These are phyloP conservation scores for Tillandsia leiboldiana DNA, from an alignment of 176 grass and related monocot genomes.

Conservation along the genomic window DNA sequence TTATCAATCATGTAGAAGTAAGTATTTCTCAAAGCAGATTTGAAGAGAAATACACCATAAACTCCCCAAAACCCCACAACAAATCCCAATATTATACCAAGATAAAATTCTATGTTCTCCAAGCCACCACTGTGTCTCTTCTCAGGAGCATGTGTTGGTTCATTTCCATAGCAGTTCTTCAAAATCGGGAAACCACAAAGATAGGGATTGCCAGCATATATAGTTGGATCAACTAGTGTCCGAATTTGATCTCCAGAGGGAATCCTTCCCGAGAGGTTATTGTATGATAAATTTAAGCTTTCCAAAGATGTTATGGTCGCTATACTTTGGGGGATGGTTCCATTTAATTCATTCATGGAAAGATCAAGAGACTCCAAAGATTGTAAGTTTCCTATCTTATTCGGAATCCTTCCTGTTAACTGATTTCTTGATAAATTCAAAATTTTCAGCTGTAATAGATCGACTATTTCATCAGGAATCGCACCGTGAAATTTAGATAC, in stretches of 20 bases:
- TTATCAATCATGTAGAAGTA: conserved; percentile 14
- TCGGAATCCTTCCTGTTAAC: conserved; percentile 6
- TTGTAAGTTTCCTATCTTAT: no score
- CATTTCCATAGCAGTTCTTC: conserved; percentile 4
- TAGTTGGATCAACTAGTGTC: conserved; percentile 15
- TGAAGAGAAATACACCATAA: neutral
- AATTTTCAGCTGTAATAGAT: neutral
- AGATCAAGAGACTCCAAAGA: no score
- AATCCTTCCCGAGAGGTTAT: conserved; percentile 23
- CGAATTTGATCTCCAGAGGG: conserved; percentile 28
- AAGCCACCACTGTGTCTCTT: neutral
- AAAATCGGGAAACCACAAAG: no score
- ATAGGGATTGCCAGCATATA: conserved; percentile 20
- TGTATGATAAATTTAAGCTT: no score
- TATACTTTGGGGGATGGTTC: no score
- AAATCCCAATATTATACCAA: conserved; percentile 12
- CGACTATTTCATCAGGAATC: conserved; percentile 17
- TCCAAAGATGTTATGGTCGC: no score
- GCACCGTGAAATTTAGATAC: neutral
- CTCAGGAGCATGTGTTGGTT: neutral
- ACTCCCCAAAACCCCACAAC: conserved; percentile 1
- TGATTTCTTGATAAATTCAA: conserved; percentile 27
- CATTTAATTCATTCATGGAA: no score
- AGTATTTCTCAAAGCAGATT: conserved; percentile 4
- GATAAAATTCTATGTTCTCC: neutral